These are phyloP conservation scores for Talaromyces verruculosus DNA, from an alignment of 2,329 filamentous ascomycete species.

Conservation along the genomic window DNA sequence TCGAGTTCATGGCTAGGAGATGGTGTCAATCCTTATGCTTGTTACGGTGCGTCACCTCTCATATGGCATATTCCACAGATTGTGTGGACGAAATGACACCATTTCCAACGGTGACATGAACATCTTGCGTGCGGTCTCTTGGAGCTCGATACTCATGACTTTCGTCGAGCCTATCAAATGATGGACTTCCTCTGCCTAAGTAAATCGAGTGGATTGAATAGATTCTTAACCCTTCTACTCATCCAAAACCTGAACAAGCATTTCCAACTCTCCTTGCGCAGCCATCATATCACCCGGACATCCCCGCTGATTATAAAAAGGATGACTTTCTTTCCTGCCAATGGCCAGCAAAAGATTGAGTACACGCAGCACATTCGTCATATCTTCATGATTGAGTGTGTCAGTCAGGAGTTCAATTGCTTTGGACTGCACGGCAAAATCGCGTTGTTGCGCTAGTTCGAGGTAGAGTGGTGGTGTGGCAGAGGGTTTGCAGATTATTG, in stretches of 20 bases:
- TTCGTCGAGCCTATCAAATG: too few species aligned
- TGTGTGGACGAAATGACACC: too few species aligned
- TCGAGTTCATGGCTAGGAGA: too few species aligned
- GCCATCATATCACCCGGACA: too few species aligned
- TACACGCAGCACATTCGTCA: not conserved
- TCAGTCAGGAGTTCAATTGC: not conserved
- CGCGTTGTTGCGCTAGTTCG: slow-evolving; percentile 3
- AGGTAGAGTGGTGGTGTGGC: not conserved
- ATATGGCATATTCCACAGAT: too few species aligned
- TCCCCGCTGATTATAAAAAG: not conserved
- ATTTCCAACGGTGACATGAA: too few species aligned
- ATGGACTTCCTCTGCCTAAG: too few species aligned
- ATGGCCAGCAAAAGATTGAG: not conserved
- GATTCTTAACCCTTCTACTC: not conserved
- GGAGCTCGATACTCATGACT: too few species aligned
- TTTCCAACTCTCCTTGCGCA: not conserved
- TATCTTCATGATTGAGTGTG: not conserved
- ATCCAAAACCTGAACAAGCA: not conserved
- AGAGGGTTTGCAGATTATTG: not conserved
- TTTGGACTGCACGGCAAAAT: not conserved
- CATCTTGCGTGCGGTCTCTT: too few species aligned
- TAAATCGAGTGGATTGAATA: too few species aligned
- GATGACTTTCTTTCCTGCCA: not conserved
- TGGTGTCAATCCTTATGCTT: too few species aligned
- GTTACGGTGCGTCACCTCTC: too few species aligned